Percentiles rank a stretch among this genome's conserved stretches.
phyloP scores from a whole-genome alignment of 2,329 filamentous ascomycete species.

The Pseudocercospora pini-densiflorae region DNA sequence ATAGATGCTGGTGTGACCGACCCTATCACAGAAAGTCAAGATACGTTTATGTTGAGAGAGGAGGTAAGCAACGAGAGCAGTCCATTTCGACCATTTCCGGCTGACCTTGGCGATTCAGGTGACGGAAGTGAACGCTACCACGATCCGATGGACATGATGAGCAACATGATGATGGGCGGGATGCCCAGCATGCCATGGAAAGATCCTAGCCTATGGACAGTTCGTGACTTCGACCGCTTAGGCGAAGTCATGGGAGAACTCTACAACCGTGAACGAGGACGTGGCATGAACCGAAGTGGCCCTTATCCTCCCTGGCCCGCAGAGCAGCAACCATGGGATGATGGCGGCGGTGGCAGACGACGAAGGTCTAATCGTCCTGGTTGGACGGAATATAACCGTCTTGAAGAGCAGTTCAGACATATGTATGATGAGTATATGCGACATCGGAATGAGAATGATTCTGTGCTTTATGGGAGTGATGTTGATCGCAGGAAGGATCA shows the following conservation, averaged over 20 bases:
- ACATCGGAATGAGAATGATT: conserved; percentile 26
- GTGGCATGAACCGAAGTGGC: neutral
- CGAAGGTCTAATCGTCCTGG: conserved; percentile 11
- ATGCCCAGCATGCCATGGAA: conserved; percentile 23
- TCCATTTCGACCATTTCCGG: neutral
- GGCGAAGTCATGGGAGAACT: conserved; percentile 32
- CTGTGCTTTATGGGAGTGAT: conserved; percentile 32
- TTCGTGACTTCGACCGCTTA: conserved; percentile 35
- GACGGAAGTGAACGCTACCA: conserved; percentile 32
- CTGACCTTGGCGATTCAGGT: neutral
- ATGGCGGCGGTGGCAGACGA: neutral
- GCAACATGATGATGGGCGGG: conserved; percentile 21
- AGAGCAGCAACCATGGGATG: neutral
- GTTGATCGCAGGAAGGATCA: conserved; percentile 32
- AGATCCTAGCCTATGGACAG: conserved; percentile 28
- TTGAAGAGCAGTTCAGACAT: conserved; percentile 26
- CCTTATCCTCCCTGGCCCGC: neutral
- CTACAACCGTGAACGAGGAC: conserved; percentile 7
- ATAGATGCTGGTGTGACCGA: conserved; percentile 31
- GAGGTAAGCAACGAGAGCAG: conserved; percentile 8
- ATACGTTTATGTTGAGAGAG: conserved; percentile 35
- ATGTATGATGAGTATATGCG: conserved; percentile 29
- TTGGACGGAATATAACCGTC: conserved; percentile 23
- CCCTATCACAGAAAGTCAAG: conserved; percentile 26
- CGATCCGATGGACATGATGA: conserved; percentile 33